These are phyloP conservation scores for Colletotrichum liaoningense DNA, from an alignment of 2,329 filamentous ascomycete genomes.

Conservation along the genomic window DNA sequence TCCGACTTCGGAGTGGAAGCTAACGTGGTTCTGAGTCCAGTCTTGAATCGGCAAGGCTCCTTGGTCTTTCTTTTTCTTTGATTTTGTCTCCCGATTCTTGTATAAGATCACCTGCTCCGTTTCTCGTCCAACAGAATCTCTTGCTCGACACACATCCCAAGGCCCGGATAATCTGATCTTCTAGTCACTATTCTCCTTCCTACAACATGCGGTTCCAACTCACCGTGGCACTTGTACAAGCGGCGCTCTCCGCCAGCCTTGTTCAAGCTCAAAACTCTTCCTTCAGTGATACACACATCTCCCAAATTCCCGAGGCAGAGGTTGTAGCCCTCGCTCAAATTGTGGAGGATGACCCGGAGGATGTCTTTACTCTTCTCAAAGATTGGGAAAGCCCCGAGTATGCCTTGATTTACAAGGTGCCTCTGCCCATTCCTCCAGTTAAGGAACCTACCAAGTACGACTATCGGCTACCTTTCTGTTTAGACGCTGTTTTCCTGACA, in stretches of 20 bases:
- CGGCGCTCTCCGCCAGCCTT: not conserved
- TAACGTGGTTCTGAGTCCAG: no score
- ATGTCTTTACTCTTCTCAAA: slow-evolving; percentile 19
- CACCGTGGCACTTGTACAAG: not conserved
- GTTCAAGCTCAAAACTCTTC: slow-evolving; percentile 18
- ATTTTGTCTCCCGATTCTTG: no score
- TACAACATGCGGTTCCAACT: slow-evolving; percentile 9
- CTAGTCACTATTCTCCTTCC: no score
- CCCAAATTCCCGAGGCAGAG: slow-evolving; percentile 7
- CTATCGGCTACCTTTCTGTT: slow-evolving; percentile 25
- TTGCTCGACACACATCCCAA: no score
- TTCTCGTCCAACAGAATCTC: no score
- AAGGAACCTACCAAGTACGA: slow-evolving; percentile 53
- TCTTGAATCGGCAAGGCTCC: no score
- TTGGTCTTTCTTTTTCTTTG: no score
- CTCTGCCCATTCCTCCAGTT: slow-evolving; percentile 57
- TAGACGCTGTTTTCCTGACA: not conserved
- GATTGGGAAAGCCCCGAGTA: slow-evolving; percentile 39
- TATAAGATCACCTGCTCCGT: no score
- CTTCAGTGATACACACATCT: slow-evolving; percentile 7
- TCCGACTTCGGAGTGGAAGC: no score
- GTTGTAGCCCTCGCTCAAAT: slow-evolving; percentile 13
- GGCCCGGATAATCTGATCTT: no score
- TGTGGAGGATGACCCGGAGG: slow-evolving; percentile 16
- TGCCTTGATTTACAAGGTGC: slow-evolving; percentile 39